Evolutionary conservation across 1,284 basidiomycete species (phyloP).

Genomic region (Papiliotrema flavescens): DNA sequence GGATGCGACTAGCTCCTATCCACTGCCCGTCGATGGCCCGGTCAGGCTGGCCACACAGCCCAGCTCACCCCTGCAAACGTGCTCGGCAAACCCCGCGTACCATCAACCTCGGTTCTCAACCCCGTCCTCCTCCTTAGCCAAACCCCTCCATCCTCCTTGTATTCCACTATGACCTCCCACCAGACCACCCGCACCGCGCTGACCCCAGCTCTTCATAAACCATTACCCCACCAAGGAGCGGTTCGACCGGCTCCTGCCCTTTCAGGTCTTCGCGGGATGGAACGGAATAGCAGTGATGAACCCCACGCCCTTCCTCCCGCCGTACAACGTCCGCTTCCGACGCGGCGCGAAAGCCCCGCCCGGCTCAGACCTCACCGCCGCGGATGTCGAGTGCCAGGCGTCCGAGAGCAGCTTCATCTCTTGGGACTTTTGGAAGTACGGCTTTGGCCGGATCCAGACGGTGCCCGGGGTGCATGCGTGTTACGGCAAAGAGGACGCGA

Average conservation of each 20-base stretch:
- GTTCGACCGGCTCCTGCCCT: slow-evolving; percentile 41
- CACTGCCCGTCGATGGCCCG: too few species aligned
- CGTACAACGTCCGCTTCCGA: slow-evolving; percentile 42
- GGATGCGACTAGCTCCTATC: too few species aligned
- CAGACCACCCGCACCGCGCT: too few species aligned
- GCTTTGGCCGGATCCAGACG: slow-evolving; percentile 41
- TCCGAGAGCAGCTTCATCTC: slow-evolving; percentile 42
- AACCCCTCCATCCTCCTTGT: too few species aligned
- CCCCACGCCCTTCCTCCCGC: slow-evolving; percentile 40
- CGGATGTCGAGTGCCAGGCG: slow-evolving; percentile 40
- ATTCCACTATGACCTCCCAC: too few species aligned
- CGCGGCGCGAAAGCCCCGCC: slow-evolving; percentile 27
- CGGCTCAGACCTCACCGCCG: slow-evolving; percentile 18
- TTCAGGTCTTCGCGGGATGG: slow-evolving; percentile 55
- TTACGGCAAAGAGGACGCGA: slow-evolving; percentile 45
- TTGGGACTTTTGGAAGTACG: slow-evolving; percentile 50
- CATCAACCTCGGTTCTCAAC: too few species aligned
- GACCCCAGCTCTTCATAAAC: slow-evolving; percentile 37
- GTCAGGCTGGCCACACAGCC: too few species aligned
- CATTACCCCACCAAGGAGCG: slow-evolving; percentile 32
- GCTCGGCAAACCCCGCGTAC: too few species aligned
- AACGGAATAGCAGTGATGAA: slow-evolving; percentile 55
- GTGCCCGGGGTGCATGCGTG: slow-evolving; percentile 44
- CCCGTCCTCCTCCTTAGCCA: too few species aligned
- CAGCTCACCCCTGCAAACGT: too few species aligned